These are phyloP conservation scores for Zygosaccharomyces siamensis DNA, from an alignment of 805 yeast genomes.

Conservation along the genomic window DNA sequence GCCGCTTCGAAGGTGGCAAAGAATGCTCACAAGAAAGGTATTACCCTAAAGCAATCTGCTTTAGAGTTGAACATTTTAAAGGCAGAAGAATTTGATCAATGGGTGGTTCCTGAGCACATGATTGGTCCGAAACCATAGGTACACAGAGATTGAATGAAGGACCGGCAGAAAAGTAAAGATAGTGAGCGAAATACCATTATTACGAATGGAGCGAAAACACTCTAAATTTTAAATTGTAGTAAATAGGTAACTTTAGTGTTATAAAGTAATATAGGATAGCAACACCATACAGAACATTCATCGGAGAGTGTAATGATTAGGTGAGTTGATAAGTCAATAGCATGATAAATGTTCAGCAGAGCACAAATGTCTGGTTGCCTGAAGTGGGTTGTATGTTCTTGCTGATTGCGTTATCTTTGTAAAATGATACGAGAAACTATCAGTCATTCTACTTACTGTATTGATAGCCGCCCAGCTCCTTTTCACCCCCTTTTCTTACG, in stretches of 20 bases:
- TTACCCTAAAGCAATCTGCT: constrained; percentile 92
- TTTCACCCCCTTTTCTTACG: not conserved
- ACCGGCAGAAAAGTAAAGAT: not conserved
- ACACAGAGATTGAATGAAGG: not conserved
- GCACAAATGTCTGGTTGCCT: too few relatives aligned
- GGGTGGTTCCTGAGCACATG: constrained; percentile 98
- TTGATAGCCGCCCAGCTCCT: not conserved
- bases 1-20: constrained; percentile 96
- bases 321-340: too few relatives aligned
- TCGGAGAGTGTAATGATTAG: not conserved
- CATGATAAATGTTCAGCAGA: too few relatives aligned
- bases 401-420: not conserved
- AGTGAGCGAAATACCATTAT: not conserved
- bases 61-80: constrained; percentile 82
- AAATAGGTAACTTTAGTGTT: not conserved
- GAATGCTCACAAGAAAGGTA: constrained; percentile 96
- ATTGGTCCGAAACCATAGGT: constrained; percentile 69
- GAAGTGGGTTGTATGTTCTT: too few relatives aligned
- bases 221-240: not conserved
- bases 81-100: constrained; percentile 84
- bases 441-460: not conserved
- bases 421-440: not conserved
- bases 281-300: not conserved
- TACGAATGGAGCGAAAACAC: not conserved
- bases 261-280: not conserved